Evolutionary conservation across 352 stramenopile genomes (phyloP), one percentile per base, ranked within the genome.

Genomic region (Phytophthora cajani): DNA sequence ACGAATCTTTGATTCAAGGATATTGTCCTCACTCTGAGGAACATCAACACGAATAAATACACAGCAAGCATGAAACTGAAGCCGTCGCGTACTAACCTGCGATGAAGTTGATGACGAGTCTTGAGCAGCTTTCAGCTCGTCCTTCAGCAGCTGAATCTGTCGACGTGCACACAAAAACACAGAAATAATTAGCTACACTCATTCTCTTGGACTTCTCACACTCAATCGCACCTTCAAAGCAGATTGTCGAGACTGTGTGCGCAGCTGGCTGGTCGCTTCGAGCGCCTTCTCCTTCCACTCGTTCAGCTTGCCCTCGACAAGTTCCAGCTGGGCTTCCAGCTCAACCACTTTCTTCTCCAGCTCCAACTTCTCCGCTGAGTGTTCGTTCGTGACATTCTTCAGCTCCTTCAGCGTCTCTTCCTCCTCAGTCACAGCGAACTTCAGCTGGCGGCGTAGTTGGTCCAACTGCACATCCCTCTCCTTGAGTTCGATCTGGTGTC

Each of bases 281-380:
- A 93, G 50, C 2, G 85, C 85, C 50, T 91, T 85, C 49, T 93
- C 86, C 44, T 85, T 87, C 84, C 86, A 93, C 58, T 93, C 84
- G 42, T 78, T 79, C 57, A 94, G 67, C 40, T 78, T 87, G 12
- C 71, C 72, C 54, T 92, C 83, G 0, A 92, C 80, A 55, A 93
- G 83, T 38, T 82, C 69, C 42, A 95, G 51, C 61, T 91, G 83
- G 4, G 87, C 82, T 54, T 93, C 84, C 55, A 91, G 64, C 61
- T 94, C 85, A 8, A 91, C 85, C 36, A 88, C 74, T 66, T 82
- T 89, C 66, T 92, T 93, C 55, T 92, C 77, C 27, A 89, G 49
- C 57, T 81, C 51, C 19, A 94, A 67, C 54, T 88, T 88, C 63
- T 92, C 82, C 14, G 58, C 82, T 46, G 85, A 77, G 53, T 81